Evolutionary conservation across 805 yeast species (phyloP).

Genomic region (Dipodascopsis uninucleata): DNA sequence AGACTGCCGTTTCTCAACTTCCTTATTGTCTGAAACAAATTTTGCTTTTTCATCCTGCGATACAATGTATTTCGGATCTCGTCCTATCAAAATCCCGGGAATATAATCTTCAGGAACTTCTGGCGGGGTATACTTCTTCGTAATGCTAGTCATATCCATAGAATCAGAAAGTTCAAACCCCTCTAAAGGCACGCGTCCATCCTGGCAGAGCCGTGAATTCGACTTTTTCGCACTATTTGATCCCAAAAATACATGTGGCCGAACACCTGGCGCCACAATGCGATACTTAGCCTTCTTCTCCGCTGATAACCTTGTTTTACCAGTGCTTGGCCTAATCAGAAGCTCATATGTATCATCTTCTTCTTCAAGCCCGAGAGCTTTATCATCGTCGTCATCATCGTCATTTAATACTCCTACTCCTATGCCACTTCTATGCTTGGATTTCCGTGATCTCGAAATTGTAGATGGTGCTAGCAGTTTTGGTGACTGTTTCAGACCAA

Average conservation of each 20-base stretch:
- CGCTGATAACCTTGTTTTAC: too few species aligned
- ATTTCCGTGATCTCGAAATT: background rate
- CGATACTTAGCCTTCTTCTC: slow-evolving; percentile 1
- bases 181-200: slow-evolving; percentile 22
- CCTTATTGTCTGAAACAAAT: slow-evolving; percentile 14
- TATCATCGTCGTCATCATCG: slow-evolving; percentile 30
- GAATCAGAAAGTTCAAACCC: slow-evolving; percentile 10
- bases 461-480: background rate
- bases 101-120: slow-evolving; percentile 13
- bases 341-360: slow-evolving; percentile 28
- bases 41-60: slow-evolving; percentile 1
- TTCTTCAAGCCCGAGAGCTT: too few species aligned
- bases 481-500: background rate
- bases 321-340: too few species aligned
- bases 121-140: slow-evolving; percentile 13
- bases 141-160: background rate
- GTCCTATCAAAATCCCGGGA: slow-evolving; percentile 10
- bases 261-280: background rate
- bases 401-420: slow-evolving; percentile 29
- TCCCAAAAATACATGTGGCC: background rate
- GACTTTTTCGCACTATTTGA: background rate
- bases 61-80: slow-evolving; percentile 6
- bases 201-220: slow-evolving; percentile 11
- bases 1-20: too few species aligned
- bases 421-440: slow-evolving; percentile 24